These are phyloP conservation scores for Senna tora DNA, from an alignment of 306 rosid genomes.

Conservation along the genomic window DNA sequence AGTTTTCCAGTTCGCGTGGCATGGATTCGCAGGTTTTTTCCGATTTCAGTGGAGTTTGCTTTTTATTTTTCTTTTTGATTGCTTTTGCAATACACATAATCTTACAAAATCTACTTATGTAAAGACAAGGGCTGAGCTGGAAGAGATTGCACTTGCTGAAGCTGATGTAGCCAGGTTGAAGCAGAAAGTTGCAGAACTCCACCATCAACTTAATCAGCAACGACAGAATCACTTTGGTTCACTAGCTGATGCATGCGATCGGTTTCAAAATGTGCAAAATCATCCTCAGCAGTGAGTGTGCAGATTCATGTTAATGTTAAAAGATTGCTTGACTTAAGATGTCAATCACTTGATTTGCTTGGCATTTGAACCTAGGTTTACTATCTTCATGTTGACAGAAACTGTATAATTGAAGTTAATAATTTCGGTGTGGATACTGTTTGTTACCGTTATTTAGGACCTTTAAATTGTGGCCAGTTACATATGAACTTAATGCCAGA, in stretches of 20 bases:
- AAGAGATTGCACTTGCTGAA: constrained; percentile 99
- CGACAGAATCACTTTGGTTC: constrained; percentile 95
- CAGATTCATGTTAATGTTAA: constrained; percentile 25
- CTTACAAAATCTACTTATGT: constrained; percentile 46
- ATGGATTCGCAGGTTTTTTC: constrained; percentile 93
- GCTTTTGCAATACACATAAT: constrained; percentile 33
- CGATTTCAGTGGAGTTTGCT: constrained; percentile 21
- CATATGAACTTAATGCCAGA: constrained; percentile 7
- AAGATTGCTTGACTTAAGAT: constrained; percentile 16
- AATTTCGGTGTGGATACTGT: constrained; percentile 4
- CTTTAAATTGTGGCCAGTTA: constrained; percentile 17
- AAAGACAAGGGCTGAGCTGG: constrained; percentile 97
- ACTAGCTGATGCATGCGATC: constrained; percentile 85
- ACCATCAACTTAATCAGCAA: constrained; percentile 96
- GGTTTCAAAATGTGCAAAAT: constrained; percentile 78
- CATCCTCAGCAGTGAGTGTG: constrained; percentile 88
- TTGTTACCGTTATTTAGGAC: constrained; percentile 16
- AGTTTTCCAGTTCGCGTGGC: constrained; percentile 79
- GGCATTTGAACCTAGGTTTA: neutral
- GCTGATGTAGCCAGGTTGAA: constrained; percentile 98
- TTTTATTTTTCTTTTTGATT: neutral
- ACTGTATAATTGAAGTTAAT: neutral
- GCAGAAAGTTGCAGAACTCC: constrained; percentile 99
- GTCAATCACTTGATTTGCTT: neutral
- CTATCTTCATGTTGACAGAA: constrained; percentile 1